These are phyloP conservation scores for Termitomyces sp. DNA, from an alignment of 768 basidiomycete species.

Conservation along the genomic window DNA sequence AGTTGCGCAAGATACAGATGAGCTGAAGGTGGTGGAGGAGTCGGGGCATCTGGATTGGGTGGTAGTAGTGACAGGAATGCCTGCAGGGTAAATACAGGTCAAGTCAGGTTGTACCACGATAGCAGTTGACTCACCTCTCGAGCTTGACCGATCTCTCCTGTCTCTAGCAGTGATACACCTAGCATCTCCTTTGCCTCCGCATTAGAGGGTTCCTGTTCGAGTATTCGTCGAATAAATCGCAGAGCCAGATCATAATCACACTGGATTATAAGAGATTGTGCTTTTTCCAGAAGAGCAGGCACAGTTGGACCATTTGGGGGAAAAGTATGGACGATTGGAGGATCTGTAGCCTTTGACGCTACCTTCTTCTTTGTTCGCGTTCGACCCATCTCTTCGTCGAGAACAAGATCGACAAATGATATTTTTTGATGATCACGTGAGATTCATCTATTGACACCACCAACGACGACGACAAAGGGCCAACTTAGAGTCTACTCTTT, in stretches of 20 bases:
- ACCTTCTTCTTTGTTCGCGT: constrained; percentile 44
- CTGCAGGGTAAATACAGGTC: constrained; percentile 27
- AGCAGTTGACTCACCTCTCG: constrained; percentile 43
- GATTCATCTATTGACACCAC: neutral
- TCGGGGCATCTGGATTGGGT: constrained; percentile 52
- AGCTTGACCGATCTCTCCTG: constrained; percentile 69
- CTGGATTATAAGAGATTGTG: constrained; percentile 75
- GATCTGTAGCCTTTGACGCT: constrained; percentile 26
- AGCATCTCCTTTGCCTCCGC: constrained; percentile 73
- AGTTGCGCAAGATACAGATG: constrained; percentile 89
- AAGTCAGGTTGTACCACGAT: neutral
- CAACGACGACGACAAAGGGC: neutral
- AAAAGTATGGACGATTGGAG: constrained; percentile 15
- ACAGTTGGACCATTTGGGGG: constrained; percentile 35
- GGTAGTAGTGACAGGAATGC: constrained; percentile 58
- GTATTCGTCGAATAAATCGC: constrained; percentile 62
- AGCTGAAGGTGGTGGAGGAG: constrained; percentile 67
- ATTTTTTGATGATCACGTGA: constrained; percentile 27
- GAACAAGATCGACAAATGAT: constrained; percentile 2
- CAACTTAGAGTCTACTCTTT: neutral
- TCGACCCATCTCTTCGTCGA: constrained; percentile 41
- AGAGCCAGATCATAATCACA: constrained; percentile 81
- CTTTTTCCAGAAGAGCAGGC: constrained; percentile 62
- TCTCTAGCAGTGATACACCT: constrained; percentile 74
- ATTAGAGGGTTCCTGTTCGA: constrained; percentile 59